phyloP scores from a whole-genome alignment of 1,284 basidiomycete genomes.

The Grifola frondosa region DNA sequence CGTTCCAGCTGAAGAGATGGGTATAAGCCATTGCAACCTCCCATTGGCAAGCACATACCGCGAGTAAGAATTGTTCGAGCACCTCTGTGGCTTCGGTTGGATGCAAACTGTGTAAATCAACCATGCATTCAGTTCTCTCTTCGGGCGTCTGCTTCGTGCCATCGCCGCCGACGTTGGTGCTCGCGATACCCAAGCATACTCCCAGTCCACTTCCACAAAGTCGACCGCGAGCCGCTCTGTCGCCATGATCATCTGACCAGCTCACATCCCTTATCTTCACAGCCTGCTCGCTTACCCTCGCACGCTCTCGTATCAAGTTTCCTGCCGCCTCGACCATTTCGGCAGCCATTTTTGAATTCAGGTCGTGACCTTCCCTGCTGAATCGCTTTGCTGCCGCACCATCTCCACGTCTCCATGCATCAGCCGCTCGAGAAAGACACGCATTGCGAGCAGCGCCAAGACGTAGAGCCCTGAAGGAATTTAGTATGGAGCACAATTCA shows the following conservation, averaged over 20 bases:
- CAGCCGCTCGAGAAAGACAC: conserved; percentile 92
- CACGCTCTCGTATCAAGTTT: conserved; percentile 80
- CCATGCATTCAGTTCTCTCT: conserved; percentile 77
- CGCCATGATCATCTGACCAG: conserved; percentile 85
- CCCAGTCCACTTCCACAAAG: conserved; percentile 81
- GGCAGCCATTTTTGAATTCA: conserved; percentile 85
- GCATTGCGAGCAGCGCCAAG: conserved; percentile 93
- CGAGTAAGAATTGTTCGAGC: conserved; percentile 85
- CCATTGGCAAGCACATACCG: conserved; percentile 51
- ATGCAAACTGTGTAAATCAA: conserved; percentile 89
- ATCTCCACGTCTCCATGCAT: conserved; percentile 92
- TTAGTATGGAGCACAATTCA: neutral
- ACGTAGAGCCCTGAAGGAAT: conserved; percentile 63
- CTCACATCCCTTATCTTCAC: conserved; percentile 64
- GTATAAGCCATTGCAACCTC: neutral
- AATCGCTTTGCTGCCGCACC: conserved; percentile 94
- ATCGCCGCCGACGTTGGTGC: conserved; percentile 50
- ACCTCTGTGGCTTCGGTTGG: conserved; percentile 91
- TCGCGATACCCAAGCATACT: conserved; percentile 81
- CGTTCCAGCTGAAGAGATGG: conserved; percentile 63
- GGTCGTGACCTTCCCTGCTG: conserved; percentile 88
- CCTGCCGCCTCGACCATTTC: conserved; percentile 83
- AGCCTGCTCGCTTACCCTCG: conserved; percentile 72
- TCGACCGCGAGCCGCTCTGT: conserved; percentile 75
- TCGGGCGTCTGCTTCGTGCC: conserved; percentile 62